A percentile compares a stretch with the other conserved stretches of the same genome.
Evolutionary conservation across 805 yeast genomes (phyloP).

Genomic region (Saccharomycodes ludwigii): DNA sequence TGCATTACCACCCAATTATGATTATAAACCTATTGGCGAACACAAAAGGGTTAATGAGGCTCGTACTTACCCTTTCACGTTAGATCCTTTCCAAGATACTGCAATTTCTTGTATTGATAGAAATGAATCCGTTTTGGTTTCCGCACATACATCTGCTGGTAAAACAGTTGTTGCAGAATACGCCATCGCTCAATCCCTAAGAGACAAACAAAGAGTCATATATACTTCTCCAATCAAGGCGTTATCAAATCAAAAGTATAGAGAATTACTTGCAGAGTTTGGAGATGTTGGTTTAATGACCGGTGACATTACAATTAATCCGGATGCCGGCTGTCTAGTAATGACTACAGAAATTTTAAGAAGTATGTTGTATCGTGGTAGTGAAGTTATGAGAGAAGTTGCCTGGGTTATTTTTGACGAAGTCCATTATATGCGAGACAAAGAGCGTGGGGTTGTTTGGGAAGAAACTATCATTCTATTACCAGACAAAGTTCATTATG

Average conservation of each 20-base stretch:
- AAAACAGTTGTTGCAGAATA: constrained; percentile 97
- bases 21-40: constrained; percentile 77
- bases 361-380: constrained; percentile 92
- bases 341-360: constrained; percentile 97
- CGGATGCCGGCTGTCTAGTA: constrained; percentile 89
- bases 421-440: constrained; percentile 94
- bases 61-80: constrained; percentile 84
- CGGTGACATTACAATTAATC: constrained; percentile 95
- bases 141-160: constrained; percentile 98
- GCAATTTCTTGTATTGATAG: constrained; percentile 94
- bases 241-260: constrained; percentile 74
- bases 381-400: constrained; percentile 91
- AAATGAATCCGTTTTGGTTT: constrained; percentile 97
- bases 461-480: constrained; percentile 97
- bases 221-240: constrained; percentile 95
- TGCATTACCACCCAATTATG: constrained; percentile 85
- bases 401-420: constrained; percentile 97
- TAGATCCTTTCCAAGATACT: constrained; percentile 92
- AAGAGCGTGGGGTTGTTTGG: constrained; percentile 98
- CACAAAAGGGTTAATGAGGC: constrained; percentile 78
- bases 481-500: constrained; percentile 91
- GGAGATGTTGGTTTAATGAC: constrained; percentile 81
- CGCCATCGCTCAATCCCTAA: constrained; percentile 91
- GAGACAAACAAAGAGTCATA: constrained; percentile 94
- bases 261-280: constrained; percentile 75